Base-by-base conservation (phyloP, 2,329 filamentous ascomycete genomes). In the Botrytis squamosa region DNA sequence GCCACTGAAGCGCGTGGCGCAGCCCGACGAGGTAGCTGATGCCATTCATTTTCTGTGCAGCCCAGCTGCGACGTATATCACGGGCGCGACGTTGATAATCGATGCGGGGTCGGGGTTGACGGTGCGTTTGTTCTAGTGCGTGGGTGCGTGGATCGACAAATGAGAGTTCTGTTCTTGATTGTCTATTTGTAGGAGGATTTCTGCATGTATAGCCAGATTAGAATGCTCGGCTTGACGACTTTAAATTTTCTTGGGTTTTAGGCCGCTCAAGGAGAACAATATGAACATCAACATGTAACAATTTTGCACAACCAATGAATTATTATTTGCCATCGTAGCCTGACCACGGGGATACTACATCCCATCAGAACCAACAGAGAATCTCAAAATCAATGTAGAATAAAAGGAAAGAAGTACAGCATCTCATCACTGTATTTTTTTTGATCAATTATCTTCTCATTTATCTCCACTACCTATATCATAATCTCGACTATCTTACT, bases 1-100 rank as follows among this genome's bases (percentile, higher is more conserved):
- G n/a, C 71, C 64, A 9, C 42, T 68, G 22, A 57, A 65, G 38
- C 33, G 71, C 14, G 68, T 73, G 38, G 71, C 71, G 16, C 22
- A 42, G 6, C 83, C 85, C 0, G 84, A 86, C 62, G 86, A 88
- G 75, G 82, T 87, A 72, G 85, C 86, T 0, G 81, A 83, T 66
- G 81, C 81, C 0, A 83, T 86, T 40, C 80, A 79, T 0, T 86
- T 84, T 66, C 76, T 86, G 72, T 69, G 68, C 25, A 73, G 77
- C n/a, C 74, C 73, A 14, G 74, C 63, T 25, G 46, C 70, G 2
- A 75, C 68, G 7, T 80, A 77, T 75, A 73, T 80, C 65, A 78
- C 76, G 0, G 79, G 78, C 0, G 75, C 79, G 68, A 69, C 74
- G 16, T 18, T 79, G 22, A 74, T 66, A n/a, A 75, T 77, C 42